phyloP scores from a whole-genome alignment of 768 basidiomycete species.

The Rhizopogon vulgaris region DNA sequence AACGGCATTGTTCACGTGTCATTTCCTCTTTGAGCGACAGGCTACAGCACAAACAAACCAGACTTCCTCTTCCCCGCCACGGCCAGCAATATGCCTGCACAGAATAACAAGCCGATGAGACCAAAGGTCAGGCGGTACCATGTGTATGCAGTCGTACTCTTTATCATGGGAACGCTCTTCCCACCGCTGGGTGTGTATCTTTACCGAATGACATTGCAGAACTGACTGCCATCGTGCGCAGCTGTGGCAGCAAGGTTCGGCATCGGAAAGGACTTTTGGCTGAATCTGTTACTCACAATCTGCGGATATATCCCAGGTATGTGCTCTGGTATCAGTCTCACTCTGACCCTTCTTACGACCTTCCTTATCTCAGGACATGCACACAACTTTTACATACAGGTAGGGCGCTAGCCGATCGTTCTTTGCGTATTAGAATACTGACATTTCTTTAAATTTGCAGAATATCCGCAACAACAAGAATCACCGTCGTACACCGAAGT shows the following conservation, averaged over 20 bases:
- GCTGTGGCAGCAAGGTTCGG: slow-evolving; percentile 94
- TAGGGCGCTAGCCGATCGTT: slow-evolving; percentile 18
- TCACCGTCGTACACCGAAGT: slow-evolving; percentile 88
- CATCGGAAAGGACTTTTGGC: slow-evolving; percentile 84
- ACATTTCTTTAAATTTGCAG: slow-evolving; percentile 31
- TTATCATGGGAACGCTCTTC: slow-evolving; percentile 84
- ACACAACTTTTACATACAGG: slow-evolving; percentile 93
- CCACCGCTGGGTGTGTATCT: slow-evolving; percentile 74
- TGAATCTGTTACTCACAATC: slow-evolving; percentile 84
- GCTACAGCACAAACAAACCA: neutral
- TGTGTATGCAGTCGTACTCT: slow-evolving; percentile 75
- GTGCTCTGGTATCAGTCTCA: slow-evolving; percentile 8
- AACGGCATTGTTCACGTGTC: slow-evolving; percentile 23
- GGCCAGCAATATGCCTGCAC: slow-evolving; percentile 25
- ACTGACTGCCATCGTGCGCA: slow-evolving; percentile 25
- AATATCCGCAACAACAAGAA: slow-evolving; percentile 97
- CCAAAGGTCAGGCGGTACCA: slow-evolving; percentile 62
- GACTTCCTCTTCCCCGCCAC: neutral
- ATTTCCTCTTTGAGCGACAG: neutral
- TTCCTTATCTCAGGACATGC: slow-evolving; percentile 53
- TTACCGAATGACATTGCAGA: neutral
- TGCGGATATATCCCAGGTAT: slow-evolving; percentile 86
- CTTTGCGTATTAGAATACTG: neutral
- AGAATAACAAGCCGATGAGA: slow-evolving; percentile 48
- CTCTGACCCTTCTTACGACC: neutral